phyloP scores from a whole-genome alignment of 1,284 basidiomycete species.

The Cryptococcus neoformans region DNA sequence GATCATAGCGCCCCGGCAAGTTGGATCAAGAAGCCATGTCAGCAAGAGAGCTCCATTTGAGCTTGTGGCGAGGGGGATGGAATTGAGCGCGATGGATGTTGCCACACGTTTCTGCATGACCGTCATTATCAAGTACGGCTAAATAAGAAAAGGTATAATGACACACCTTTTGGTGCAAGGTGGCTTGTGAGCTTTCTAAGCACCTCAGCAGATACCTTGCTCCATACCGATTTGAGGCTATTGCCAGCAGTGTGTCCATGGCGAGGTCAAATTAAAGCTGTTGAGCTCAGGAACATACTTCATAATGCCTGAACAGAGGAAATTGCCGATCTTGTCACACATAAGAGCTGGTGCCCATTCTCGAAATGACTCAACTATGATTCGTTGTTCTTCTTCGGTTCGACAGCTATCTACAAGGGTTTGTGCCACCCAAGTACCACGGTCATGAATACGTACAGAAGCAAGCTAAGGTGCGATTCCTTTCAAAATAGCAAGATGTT shows the following conservation, averaged over 20 bases:
- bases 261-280: constrained; percentile 99
- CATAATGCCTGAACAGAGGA: constrained; percentile 81
- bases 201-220: constrained; percentile 97
- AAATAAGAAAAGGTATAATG: constrained; percentile 82
- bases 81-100: constrained; percentile 91
- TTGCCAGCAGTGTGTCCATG: constrained; percentile 96
- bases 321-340: constrained; percentile 96
- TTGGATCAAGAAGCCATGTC: constrained; percentile 94
- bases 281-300: constrained; percentile 86
- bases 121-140: background rate
- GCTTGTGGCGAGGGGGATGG: constrained; percentile 95
- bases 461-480: constrained; percentile 90
- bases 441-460: constrained; percentile 98
- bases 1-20: constrained; percentile 85
- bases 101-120: constrained; percentile 72
- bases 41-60: constrained; percentile 93
- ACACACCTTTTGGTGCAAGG: constrained; percentile 78
- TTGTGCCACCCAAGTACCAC: constrained; percentile 99
- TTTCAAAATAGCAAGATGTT: constrained; percentile 87
- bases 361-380: constrained; percentile 81
- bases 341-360: constrained; percentile 92
- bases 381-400: constrained; percentile 75
- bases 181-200: constrained; percentile 82
- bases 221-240: constrained; percentile 88
- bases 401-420: constrained; percentile 96